Evolutionary conservation across 2,329 filamentous ascomycete species (phyloP), one percentile per base, ranked within the genome.

Genomic region (Exophiala spinifera): DNA sequence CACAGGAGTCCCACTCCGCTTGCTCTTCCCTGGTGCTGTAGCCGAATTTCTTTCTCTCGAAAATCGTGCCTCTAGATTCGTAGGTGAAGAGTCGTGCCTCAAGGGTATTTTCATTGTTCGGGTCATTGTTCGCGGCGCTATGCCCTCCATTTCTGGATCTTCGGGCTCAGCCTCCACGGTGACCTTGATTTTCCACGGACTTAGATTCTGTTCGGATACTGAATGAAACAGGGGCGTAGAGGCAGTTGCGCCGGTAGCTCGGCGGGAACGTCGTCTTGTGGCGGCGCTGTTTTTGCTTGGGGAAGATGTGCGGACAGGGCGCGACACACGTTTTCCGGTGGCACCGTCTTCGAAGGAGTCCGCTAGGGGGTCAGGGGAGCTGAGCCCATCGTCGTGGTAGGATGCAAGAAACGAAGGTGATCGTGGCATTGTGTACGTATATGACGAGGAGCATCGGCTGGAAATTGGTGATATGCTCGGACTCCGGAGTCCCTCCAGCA

Each of bases 111-210:
- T 75, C 8, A 66, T 71, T 8, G 72, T 74, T 28, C 63, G 68
- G 4, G 71, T 56, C 48, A 55, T 57, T 42, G 46, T 52, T 43
- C 48, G 55, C 13, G 28, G 46, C 64, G 42, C 64, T 66, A 17
- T 53, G 40, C 65, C 58, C 44, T 69, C 65, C 36, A 66, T 61
- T 33, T 67, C 69, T 28, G 70, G 71, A 34, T 75, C 73, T 49
- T 77, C 67, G 20, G 63, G 72, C 40, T 74, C 74, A 17, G 74
- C 74, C 63, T 77, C 74, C 33, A 77, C 69, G 0, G 74, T 77
- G 20, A 77, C 73, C 42, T 72, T 69, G 53, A 77, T 76, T 51
- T 73, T 71, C 74, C 74, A 76, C 23, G 74, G 74, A 59, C 74
- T 77, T 13, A 72, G 63, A 31, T 53, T 62, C 63, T 74, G 73